Base-by-base conservation (phyloP, 768 basidiomycete genomes). In the Lenzites betulinus region DNA sequence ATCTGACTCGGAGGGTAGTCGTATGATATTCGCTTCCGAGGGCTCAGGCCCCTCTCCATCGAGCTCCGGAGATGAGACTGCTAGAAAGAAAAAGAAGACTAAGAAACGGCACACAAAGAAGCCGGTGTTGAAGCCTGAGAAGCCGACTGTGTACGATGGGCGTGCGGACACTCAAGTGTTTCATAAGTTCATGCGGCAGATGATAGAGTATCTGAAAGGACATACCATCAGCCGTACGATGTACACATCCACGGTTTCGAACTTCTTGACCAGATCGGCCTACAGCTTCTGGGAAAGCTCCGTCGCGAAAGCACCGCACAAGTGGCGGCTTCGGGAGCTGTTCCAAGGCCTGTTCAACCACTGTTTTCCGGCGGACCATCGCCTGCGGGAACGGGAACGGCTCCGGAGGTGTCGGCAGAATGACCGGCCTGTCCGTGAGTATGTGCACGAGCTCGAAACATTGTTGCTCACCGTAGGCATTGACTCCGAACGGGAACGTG, bases 331-430 rank as follows among this genome's bases (percentile, higher is more conserved):
- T 7, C 44, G n/a, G 7, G 9, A 25, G 44, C n/a, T n/a, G 18
- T 36, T 36, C n/a, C 35, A 36, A 13, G 35, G 35, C 35, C 35
- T 61, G 42, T 61, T 61, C 43, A 33, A 61, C 23, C 47, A 61
- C n/a, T 54, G 53, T 28, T 61, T 61, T 43, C 53, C 54, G 2
- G 13, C 25, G 7, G 59, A 61, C n/a, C 54, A 58, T 28, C 49
- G 49, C 25, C 8, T 28, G 2, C 25, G 35, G 3, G 5, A 11
- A 20, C 49, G 49, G 1, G 25, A 30, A n/a, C 8, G n/a, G 2
- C 25, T 50, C 1, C 8, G 43, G 3, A 16, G 35, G 4, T 7
- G 16, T 2, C 25, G 3, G n/a, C 26, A 36, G 18, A 16, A 18
- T 9, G 5, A 36, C 13, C 26, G 28, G 3, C 2, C 26, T 5